A percentile compares a stretch with the other conserved stretches of the same genome.
These are phyloP conservation scores for Hymenochaete sp. DNA, from an alignment of 1,284 basidiomycete species.

Conservation along the genomic window DNA sequence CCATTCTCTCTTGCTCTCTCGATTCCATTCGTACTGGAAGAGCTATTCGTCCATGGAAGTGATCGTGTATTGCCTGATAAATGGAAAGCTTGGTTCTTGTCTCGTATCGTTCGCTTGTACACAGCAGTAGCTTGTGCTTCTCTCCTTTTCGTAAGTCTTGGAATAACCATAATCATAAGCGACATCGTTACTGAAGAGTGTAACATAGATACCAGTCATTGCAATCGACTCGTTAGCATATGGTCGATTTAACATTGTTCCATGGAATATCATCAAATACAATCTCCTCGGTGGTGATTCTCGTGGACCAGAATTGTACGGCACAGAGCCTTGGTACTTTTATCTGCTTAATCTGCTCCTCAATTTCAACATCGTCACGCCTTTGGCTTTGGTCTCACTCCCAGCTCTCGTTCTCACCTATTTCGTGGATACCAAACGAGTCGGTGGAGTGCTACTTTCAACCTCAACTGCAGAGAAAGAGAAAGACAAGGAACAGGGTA, in stretches of 20 bases:
- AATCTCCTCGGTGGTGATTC: constrained; percentile 79
- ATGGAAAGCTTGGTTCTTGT: constrained; percentile 46
- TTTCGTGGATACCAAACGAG: constrained; percentile 65
- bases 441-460: constrained; percentile 38
- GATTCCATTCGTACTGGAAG: constrained; percentile 86
- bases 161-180: too few species aligned
- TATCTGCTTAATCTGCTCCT: constrained; percentile 83
- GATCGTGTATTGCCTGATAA: constrained; percentile 55
- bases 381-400: constrained; percentile 72
- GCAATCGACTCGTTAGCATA: constrained; percentile 85
- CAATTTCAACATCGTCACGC: constrained; percentile 87
- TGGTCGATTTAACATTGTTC: constrained; percentile 68
- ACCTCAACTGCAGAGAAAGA: constrained; percentile 14
- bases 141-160: constrained; percentile 56
- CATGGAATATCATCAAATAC: constrained; percentile 92
- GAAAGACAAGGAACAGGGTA: constrained; percentile 11
- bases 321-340: constrained; percentile 80
- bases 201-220: constrained; percentile 66
- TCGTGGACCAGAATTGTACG: constrained; percentile 87
- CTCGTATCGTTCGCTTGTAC: constrained; percentile 56
- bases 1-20: constrained; percentile 86
- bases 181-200: constrained; percentile 5
- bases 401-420: constrained; percentile 78
- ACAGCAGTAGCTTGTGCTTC: constrained; percentile 49
- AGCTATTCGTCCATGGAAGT: constrained; percentile 71